Evolutionary conservation across 805 yeast species (phyloP), one percentile per base, ranked within the genome.

Genomic region (Candida methanosorbosa): DNA sequence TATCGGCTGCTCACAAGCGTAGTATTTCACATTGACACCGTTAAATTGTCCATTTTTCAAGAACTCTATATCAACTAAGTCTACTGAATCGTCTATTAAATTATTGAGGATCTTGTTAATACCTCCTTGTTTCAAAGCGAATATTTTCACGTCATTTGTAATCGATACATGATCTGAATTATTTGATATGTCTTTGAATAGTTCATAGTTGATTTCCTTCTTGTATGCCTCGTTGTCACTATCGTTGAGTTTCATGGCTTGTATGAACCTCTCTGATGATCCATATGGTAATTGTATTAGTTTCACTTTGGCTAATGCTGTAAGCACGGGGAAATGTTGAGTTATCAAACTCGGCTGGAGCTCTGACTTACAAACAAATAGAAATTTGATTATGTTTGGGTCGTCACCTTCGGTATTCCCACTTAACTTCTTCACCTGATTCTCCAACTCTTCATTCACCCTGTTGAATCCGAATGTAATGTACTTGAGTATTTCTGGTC

Each of bases 341-440:
- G 71, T 57, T 27, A 81, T 45, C 2, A 81, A 55, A 1, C 56
- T 42, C 1, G 83, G 75, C 11, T 55, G 51, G 4, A 70, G 63
- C 38, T 78, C 83, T n/a, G 59, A 53, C 42, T 70, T 76, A 42
- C 83, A 74, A 14, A 78, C 81, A 54, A 80, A 75, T 4, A 81
- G 64, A 39, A 63, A 66, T 32, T 52, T 54, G 39, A 36, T 28
- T 35, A 22, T 32, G 45, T 7, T 22, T 38, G n/a, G n/a, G 7
- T 39, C 36, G 2, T 26, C 26, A 6, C 29, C 23, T 3, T 27
- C 18, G 12, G 11, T 18, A 17, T 31, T 23, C 9, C 15, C 27
- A 34, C 42, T 26, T 34, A 48, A 33, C 31, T 44, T 25, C 14
- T 31, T 42, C 4, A 72, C 70, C 43, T 68, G 72, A 0, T 41